These are phyloP conservation scores for Triangularia verruculosa DNA, from an alignment of 2,329 filamentous ascomycete species.

Conservation along the genomic window DNA sequence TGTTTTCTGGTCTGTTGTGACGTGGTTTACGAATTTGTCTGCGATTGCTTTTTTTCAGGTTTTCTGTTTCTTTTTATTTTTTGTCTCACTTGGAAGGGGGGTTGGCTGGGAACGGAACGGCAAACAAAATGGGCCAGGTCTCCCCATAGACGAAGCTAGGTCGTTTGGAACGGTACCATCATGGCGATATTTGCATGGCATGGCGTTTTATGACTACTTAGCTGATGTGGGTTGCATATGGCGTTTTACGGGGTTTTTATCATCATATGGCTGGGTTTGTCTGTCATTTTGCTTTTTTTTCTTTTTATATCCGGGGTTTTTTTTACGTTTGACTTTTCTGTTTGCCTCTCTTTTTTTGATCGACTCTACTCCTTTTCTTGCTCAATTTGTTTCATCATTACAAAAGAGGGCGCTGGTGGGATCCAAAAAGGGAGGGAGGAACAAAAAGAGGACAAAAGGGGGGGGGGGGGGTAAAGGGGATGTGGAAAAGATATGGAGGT, in stretches of 20 bases:
- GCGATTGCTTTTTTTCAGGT: neutral
- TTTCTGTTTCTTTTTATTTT: neutral
- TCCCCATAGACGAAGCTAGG: slow-evolving; percentile 28
- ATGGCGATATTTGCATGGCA: slow-evolving; percentile 14
- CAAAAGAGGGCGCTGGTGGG: neutral
- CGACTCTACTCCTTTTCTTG: neutral
- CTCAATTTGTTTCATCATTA: neutral
- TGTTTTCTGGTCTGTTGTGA: neutral
- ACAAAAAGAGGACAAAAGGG: neutral
- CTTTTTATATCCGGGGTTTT: slow-evolving; percentile 15
- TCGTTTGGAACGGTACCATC: neutral
- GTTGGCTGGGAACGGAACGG: neutral
- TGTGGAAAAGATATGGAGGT: neutral
- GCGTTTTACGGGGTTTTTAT: slow-evolving; percentile 25
- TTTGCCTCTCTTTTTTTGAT: slow-evolving; percentile 5
- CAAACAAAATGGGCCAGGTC: slow-evolving; percentile 18
- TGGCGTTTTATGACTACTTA: slow-evolving; percentile 24
- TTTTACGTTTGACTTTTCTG: slow-evolving; percentile 10
- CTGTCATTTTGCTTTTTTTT: slow-evolving; percentile 15
- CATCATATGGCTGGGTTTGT: slow-evolving; percentile 21
- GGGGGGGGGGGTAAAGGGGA: no score
- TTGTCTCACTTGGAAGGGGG: neutral
- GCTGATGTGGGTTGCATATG: slow-evolving; percentile 28
- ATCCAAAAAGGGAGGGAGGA: neutral
- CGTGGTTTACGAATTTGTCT: neutral